A percentile compares a stretch with the other conserved stretches of the same genome.
Conservation (phyloP, 192 early-diverging fungal genomes). For the Physocladia obscura region DNA sequence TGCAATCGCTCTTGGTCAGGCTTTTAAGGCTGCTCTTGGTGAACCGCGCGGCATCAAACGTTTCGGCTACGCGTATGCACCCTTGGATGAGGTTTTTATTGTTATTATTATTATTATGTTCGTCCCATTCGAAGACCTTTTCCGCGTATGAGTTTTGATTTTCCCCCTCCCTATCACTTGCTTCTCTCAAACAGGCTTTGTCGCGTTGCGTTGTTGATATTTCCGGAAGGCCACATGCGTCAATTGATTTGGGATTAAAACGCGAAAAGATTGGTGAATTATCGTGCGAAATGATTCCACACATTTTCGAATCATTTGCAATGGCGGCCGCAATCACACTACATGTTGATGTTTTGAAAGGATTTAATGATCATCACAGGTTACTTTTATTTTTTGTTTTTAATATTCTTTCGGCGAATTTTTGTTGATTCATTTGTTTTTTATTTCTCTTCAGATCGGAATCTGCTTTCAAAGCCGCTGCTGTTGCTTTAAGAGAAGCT, state of each 20-base stretch:
- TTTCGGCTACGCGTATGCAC: conserved; percentile 92
- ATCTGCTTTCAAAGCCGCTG: conserved; percentile 95
- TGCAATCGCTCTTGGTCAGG: conserved; percentile 88
- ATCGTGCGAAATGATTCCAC: conserved; percentile 98
- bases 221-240: conserved; percentile 85
- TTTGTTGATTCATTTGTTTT: not conserved
- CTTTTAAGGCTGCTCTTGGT: conserved; percentile 91
- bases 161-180: not conserved
- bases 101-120: too few species aligned
- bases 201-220: conserved; percentile 95
- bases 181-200: conserved; percentile 61
- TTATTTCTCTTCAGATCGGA: conserved; percentile 66
- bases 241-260: conserved; percentile 82
- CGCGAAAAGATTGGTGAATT: conserved; percentile 87
- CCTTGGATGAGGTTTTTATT: conserved; percentile 89
- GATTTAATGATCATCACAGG: conserved; percentile 96
- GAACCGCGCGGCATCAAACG: conserved; percentile 89
- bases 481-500: conserved; percentile 89
- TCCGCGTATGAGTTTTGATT: conserved; percentile 22
- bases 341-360: conserved; percentile 93
- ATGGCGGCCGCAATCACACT: conserved; percentile 88
- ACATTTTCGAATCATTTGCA: conserved; percentile 91
- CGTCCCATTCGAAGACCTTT: not conserved
- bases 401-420: not conserved
- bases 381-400: conserved; percentile 35